phyloP scores from a whole-genome alignment of 306 rosid genomes.

The Geum urbanum region DNA sequence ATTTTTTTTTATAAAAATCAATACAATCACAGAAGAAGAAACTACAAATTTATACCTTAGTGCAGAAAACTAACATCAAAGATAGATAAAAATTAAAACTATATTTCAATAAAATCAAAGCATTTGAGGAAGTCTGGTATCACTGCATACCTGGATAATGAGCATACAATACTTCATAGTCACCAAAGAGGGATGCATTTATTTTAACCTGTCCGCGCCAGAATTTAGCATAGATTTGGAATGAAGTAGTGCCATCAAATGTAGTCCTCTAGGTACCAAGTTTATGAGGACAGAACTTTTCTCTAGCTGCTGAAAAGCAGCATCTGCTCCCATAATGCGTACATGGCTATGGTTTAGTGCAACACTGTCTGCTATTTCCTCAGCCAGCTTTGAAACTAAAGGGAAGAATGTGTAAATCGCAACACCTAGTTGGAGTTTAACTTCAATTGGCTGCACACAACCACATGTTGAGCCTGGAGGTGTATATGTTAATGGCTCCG shows the following conservation, averaged over 20 bases:
- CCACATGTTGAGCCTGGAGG: constrained; percentile 82
- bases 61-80: constrained; percentile 1
- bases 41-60: neutral
- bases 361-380: constrained; percentile 68
- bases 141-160: constrained; percentile 69
- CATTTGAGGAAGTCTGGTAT: constrained; percentile 6
- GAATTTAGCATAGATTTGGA: constrained; percentile 61
- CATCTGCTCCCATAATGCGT: constrained; percentile 90
- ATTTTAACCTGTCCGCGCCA: constrained; percentile 63
- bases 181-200: constrained; percentile 59
- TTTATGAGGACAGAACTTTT: constrained; percentile 67
- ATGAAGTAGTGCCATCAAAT: constrained; percentile 55
- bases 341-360: constrained; percentile 75
- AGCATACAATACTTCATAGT: constrained; percentile 71
- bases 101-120: neutral
- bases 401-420: constrained; percentile 77
- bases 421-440: constrained; percentile 52
- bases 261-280: constrained; percentile 68
- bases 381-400: constrained; percentile 62
- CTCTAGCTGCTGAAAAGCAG: constrained; percentile 65
- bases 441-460: constrained; percentile 89
- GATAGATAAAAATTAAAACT: neutral
- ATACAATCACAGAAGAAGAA: constrained; percentile 1
- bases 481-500: constrained; percentile 79
- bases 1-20: constrained; percentile 14